phyloP scores from a whole-genome alignment of 495 filamentous ascomycete genomes.

The Penicillium samsonianum region DNA sequence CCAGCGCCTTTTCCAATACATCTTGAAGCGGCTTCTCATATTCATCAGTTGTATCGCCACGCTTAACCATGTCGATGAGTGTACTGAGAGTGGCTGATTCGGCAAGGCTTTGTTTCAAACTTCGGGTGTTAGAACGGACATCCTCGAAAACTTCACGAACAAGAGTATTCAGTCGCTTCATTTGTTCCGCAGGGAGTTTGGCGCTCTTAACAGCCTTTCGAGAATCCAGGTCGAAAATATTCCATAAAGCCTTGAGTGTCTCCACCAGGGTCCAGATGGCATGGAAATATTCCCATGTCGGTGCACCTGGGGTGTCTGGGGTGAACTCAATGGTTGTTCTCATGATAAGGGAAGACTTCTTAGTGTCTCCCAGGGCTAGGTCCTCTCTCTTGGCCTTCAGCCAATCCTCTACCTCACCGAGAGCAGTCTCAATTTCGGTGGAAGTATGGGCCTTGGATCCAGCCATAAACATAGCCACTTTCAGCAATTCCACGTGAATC shows the following conservation, averaged over 20 bases:
- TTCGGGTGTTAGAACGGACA: constrained; percentile 36
- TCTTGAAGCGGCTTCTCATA: constrained; percentile 34
- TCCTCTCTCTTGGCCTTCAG: constrained; percentile 30
- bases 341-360: constrained; percentile 27
- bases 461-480: constrained; percentile 36
- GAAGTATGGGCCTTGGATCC: constrained; percentile 38
- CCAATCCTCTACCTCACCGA: constrained; percentile 40
- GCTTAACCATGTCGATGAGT: constrained; percentile 39
- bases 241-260: constrained; percentile 41
- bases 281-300: constrained; percentile 48
- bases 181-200: constrained; percentile 38
- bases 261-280: constrained; percentile 39
- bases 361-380: constrained; percentile 24
- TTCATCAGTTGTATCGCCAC: constrained; percentile 26
- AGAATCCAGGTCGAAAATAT: constrained; percentile 31
- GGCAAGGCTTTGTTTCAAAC: constrained; percentile 39
- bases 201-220: constrained; percentile 36
- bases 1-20: constrained; percentile 36
- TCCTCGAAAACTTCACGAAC: constrained; percentile 36
- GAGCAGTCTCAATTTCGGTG: constrained; percentile 34
- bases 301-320: constrained; percentile 31
- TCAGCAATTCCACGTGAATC: constrained; percentile 38
- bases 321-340: constrained; percentile 30
- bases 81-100: constrained; percentile 41
- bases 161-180: constrained; percentile 31